Conservation (phyloP, 2,329 filamentous ascomycete genomes). For the Colletotrichum sp. region DNA sequence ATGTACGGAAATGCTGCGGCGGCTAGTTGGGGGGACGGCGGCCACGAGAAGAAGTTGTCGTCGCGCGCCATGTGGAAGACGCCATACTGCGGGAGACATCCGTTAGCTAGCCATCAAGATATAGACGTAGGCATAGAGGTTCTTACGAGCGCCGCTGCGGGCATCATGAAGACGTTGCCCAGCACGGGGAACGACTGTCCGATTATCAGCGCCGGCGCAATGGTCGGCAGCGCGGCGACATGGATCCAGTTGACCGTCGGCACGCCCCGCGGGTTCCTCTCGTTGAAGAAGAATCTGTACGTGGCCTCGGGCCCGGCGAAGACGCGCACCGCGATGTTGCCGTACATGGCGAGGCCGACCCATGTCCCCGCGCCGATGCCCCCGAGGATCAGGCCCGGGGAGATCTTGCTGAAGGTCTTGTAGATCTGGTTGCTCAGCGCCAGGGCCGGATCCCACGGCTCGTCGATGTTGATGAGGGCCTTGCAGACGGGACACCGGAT, state of each 20-base stretch:
- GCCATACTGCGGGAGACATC: constrained; percentile 45
- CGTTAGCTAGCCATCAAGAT: neutral
- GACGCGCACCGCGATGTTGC: constrained; percentile 51
- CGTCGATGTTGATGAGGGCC: constrained; percentile 75
- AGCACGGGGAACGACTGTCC: constrained; percentile 48
- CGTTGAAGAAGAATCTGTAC: constrained; percentile 18
- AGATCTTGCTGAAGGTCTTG: constrained; percentile 55
- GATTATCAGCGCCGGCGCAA: constrained; percentile 52
- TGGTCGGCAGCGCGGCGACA: constrained; percentile 39
- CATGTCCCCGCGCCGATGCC: constrained; percentile 58
- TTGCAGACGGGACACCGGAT: constrained; percentile 92
- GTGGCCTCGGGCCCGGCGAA: constrained; percentile 55
- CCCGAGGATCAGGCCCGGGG: constrained; percentile 69
- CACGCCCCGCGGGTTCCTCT: neutral
- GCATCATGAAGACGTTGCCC: constrained; percentile 46
- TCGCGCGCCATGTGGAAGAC: constrained; percentile 50
- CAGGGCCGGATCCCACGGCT: constrained; percentile 77
- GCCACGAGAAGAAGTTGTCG: constrained; percentile 54
- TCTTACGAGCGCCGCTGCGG: constrained; percentile 46
- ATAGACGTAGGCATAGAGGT: neutral
- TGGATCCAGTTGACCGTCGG: constrained; percentile 21
- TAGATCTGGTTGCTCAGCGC: constrained; percentile 67
- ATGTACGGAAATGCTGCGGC: constrained; percentile 54
- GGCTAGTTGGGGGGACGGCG: constrained; percentile 57
- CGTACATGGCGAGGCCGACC: constrained; percentile 60